Percentiles rank a stretch among this genome's conserved stretches.
phyloP scores from a whole-genome alignment of 148 eudicot species.

The Heliamphora exappendiculata region DNA sequence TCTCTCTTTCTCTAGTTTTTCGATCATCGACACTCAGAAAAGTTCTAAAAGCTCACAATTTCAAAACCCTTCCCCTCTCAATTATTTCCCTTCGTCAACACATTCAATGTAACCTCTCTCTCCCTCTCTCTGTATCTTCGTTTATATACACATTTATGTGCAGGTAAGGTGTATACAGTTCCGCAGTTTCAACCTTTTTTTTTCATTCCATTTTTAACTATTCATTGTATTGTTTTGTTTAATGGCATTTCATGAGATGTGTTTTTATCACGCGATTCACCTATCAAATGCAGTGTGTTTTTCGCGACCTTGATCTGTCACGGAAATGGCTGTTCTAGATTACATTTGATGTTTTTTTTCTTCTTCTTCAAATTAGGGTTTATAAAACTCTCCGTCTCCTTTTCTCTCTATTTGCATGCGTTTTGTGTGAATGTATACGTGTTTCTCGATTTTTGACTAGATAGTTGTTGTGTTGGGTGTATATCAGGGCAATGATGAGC shows the following conservation, averaged over 20 bases:
- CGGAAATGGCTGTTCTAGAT: neutral
- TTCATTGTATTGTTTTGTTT: neutral
- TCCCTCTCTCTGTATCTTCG: neutral
- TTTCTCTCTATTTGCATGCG: neutral
- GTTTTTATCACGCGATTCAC: neutral
- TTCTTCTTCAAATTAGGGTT: slow-evolving; percentile 12
- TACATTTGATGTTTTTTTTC: too few relatives aligned
- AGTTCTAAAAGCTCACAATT: slow-evolving; percentile 1
- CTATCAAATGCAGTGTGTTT: neutral
- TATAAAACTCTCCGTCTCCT: neutral
- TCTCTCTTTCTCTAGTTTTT: neutral
- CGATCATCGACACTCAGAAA: slow-evolving; percentile 2
- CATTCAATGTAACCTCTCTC: slow-evolving; percentile 11
- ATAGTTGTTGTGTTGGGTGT: neutral
- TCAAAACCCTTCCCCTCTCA: slow-evolving; percentile 17
- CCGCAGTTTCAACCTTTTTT: neutral
- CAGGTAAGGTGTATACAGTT: neutral
- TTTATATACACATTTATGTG: neutral
- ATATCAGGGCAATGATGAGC: slow-evolving; percentile 32
- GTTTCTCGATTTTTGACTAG: neutral
- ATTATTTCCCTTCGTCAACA: neutral
- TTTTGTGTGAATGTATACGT: neutral
- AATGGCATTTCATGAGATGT: neutral
- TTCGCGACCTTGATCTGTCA: neutral
- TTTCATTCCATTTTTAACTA: neutral